These are phyloP conservation scores for Sphaerulina vaccinii DNA, from an alignment of 2,329 filamentous ascomycete genomes.

Conservation along the genomic window DNA sequence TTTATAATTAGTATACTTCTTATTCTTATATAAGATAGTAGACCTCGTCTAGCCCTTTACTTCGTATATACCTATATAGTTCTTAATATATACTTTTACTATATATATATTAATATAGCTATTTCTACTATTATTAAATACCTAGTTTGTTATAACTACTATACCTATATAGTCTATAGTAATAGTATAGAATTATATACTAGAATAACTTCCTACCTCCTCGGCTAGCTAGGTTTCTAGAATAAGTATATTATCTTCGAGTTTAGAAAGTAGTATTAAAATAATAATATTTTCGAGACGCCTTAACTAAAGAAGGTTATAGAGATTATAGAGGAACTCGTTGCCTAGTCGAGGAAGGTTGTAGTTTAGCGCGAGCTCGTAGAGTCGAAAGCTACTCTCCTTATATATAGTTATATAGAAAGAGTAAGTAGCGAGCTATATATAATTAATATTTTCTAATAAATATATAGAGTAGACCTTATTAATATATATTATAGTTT, in stretches of 20 bases:
- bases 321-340: background rate
- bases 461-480: background rate
- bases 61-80: background rate
- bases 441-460: background rate
- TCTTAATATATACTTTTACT: background rate
- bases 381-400: background rate
- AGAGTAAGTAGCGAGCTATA: background rate
- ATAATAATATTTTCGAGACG: background rate
- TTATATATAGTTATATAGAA: background rate
- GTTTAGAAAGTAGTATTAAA: background rate
- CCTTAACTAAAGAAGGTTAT: background rate
- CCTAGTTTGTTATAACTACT: background rate
- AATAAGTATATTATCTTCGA: background rate
- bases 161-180: background rate
- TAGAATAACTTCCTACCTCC: background rate
- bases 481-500: background rate
- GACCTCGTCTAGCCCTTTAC: background rate
- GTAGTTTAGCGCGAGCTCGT: background rate
- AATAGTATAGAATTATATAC: background rate
- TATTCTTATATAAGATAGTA: background rate
- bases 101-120: background rate
- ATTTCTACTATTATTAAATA: background rate
- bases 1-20: too few species aligned
- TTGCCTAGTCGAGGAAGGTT: background rate
- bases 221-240: background rate